Percentiles rank a stretch among this genome's conserved stretches.
phyloP scores from a whole-genome alignment of 179 eudicot species.

The Pouteria campechiana region DNA sequence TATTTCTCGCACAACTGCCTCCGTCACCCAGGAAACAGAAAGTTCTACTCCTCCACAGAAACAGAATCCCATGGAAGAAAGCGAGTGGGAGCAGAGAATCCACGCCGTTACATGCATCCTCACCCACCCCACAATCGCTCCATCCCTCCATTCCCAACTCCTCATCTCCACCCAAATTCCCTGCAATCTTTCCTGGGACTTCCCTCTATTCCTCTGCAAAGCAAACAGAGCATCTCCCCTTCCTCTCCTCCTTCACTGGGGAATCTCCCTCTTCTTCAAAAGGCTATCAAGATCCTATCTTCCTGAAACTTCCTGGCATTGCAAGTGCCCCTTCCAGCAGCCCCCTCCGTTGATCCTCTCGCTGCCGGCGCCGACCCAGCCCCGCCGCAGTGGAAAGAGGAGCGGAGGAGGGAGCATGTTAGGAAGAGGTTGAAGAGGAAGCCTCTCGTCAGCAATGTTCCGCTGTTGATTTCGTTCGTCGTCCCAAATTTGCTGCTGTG shows the following conservation, averaged over 20 bases:
- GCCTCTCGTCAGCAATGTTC: conserved; percentile 17
- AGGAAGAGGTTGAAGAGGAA: conserved; percentile 37
- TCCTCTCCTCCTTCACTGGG: conserved; percentile 26
- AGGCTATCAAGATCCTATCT: conserved; percentile 42
- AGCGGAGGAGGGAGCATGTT: conserved; percentile 35
- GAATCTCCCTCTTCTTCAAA: conserved; percentile 45
- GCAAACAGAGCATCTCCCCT: conserved; percentile 3
- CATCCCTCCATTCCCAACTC: conserved; percentile 66
- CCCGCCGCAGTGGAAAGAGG: conserved; percentile 60
- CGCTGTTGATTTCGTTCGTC: conserved; percentile 50
- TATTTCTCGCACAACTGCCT: too few species aligned
- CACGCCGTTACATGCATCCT: conserved; percentile 68
- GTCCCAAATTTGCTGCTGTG: conserved; percentile 64
- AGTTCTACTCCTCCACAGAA: too few species aligned
- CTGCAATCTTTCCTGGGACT: conserved; percentile 74
- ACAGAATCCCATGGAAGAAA: conserved; percentile 74
- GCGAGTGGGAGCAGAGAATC: conserved; percentile 59
- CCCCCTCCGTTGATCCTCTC: conserved; percentile 66
- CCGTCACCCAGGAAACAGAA: too few species aligned
- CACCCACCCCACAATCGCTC: conserved; percentile 56
- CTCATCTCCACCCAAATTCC: conserved; percentile 75
- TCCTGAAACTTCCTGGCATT: conserved; percentile 67
- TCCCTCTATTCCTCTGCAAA: conserved; percentile 63
- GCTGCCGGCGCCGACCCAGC: conserved; percentile 70
- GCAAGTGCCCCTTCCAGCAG: conserved; percentile 65